A percentile compares a stretch with the other conserved stretches of the same genome.
Conservation (phyloP, 2,329 filamentous ascomycete species). For the Exserohilum turcica region DNA sequence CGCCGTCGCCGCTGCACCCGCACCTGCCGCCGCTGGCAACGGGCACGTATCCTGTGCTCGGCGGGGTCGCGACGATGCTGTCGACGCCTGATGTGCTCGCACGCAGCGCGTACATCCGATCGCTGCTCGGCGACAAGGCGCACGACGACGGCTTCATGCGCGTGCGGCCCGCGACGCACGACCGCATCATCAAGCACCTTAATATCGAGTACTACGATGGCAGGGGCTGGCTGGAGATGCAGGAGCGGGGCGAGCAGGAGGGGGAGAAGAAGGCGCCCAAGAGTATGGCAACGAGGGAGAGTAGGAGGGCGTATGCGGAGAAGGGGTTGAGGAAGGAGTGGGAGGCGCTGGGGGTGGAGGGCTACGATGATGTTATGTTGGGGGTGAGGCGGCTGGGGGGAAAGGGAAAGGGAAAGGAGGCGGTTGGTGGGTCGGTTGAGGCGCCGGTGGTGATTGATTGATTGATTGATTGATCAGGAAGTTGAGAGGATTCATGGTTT, state of each 20-base stretch:
- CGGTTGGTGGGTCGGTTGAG: not conserved
- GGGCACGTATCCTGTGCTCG: constrained; percentile 27
- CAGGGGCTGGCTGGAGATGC: not conserved
- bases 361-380: constrained; percentile 11
- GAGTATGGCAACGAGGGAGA: constrained; percentile 27
- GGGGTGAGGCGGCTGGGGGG: constrained; percentile 6
- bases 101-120: constrained; percentile 26
- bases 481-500: no score
- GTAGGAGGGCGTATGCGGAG: constrained; percentile 24
- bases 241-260: not conserved
- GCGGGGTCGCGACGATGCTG: constrained; percentile 30
- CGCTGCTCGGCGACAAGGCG: constrained; percentile 15
- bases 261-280: constrained; percentile 3
- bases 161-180: constrained; percentile 23
- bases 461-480: not conserved
- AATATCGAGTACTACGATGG: constrained; percentile 5
- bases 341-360: not conserved
- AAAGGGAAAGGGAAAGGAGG: not conserved
- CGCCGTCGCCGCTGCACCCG: constrained; percentile 36
- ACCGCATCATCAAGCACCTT: constrained; percentile 28
- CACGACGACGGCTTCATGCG: constrained; percentile 12
- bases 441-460: not conserved
- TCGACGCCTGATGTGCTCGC: constrained; percentile 26
- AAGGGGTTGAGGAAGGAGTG: constrained; percentile 25
- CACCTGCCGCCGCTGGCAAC: constrained; percentile 26